A percentile compares a stretch with the other conserved stretches of the same genome.
These are phyloP conservation scores for Xylaria polymorpha DNA, from an alignment of 2,329 filamentous ascomycete genomes.

Conservation along the genomic window DNA sequence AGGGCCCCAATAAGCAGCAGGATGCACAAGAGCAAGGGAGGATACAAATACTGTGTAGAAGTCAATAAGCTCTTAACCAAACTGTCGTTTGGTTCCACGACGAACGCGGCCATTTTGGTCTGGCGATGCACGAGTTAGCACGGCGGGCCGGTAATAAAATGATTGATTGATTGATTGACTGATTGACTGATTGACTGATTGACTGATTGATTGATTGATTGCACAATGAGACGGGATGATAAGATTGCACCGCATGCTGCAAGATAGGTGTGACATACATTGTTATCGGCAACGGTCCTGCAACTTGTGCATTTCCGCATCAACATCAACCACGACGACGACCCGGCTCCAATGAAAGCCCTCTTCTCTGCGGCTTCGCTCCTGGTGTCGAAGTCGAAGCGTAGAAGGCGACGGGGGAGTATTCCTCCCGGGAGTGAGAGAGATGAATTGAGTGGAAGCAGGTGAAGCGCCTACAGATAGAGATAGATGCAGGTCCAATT, in stretches of 20 bases:
- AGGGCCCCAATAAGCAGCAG: slow-evolving; percentile 64
- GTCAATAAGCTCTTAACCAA: slow-evolving; percentile 59
- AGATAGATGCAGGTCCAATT: slow-evolving; percentile 34
- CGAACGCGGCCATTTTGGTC: slow-evolving; percentile 49
- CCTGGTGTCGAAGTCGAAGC: slow-evolving; percentile 31
- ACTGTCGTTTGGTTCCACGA: slow-evolving; percentile 47
- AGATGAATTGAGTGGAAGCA: slow-evolving; percentile 25
- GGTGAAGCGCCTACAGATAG: slow-evolving; percentile 32
- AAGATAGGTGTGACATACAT: slow-evolving; percentile 50
- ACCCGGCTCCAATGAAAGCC: slow-evolving; percentile 19
- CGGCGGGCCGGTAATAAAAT: slow-evolving; percentile 23
- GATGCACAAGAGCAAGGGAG: slow-evolving; percentile 62
- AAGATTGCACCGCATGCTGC: slow-evolving; percentile 50
- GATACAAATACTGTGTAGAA: slow-evolving; percentile 63
- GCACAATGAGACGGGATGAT: slow-evolving; percentile 44
- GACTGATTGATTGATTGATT: too few relatives aligned
- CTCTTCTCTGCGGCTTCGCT: slow-evolving; percentile 31
- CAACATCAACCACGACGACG: slow-evolving; percentile 12
- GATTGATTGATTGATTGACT: too few relatives aligned
- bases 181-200: too few relatives aligned
- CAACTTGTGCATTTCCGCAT: slow-evolving; percentile 47
- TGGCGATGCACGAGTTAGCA: slow-evolving; percentile 45
- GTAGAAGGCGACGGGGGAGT: slow-evolving; percentile 34
- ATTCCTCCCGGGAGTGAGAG: slow-evolving; percentile 31
- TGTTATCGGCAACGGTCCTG: slow-evolving; percentile 46